A percentile compares a stretch with the other conserved stretches of the same genome.
Conservation (phyloP, 306 rosid genomes). For the Gastrolobium villosum region DNA sequence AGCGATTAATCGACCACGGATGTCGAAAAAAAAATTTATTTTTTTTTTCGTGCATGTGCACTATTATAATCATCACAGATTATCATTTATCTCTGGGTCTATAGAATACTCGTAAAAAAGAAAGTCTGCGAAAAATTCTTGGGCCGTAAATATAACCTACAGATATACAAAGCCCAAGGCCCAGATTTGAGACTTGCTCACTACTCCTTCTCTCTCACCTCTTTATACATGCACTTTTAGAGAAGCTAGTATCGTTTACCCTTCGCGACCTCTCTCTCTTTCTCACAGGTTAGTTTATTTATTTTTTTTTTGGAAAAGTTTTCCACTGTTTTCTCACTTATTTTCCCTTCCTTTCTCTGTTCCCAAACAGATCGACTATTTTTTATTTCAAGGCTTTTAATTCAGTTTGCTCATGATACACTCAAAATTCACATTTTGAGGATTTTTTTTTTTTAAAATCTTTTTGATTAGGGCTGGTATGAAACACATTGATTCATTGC, state of each 20-base stretch:
- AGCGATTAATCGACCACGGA: no score
- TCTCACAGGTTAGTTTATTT: slow-evolving; percentile 20
- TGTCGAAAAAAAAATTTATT: no score
- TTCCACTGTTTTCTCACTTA: neutral
- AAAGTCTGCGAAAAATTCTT: no score
- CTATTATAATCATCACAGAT: no score
- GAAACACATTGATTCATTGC: neutral
- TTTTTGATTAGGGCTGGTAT: slow-evolving; percentile 10
- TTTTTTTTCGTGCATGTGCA: no score
- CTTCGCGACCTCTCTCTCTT: neutral
- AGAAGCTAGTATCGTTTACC: neutral
- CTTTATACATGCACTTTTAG: neutral
- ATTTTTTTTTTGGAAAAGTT: neutral
- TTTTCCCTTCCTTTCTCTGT: slow-evolving; percentile 13
- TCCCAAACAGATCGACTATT: neutral
- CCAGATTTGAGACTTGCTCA: slow-evolving; percentile 18
- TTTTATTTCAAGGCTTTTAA: neutral
- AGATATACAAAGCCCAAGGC: neutral
- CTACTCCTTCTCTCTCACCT: slow-evolving; percentile 35
- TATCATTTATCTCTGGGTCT: no score
- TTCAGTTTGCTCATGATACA: neutral
- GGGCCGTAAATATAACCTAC: no score
- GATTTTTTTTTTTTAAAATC: neutral
- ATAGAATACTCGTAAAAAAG: no score
- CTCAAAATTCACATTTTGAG: slow-evolving; percentile 1